Conservation (phyloP, 345 rosid genomes). For the Xanthoceras sorbifolium region DNA sequence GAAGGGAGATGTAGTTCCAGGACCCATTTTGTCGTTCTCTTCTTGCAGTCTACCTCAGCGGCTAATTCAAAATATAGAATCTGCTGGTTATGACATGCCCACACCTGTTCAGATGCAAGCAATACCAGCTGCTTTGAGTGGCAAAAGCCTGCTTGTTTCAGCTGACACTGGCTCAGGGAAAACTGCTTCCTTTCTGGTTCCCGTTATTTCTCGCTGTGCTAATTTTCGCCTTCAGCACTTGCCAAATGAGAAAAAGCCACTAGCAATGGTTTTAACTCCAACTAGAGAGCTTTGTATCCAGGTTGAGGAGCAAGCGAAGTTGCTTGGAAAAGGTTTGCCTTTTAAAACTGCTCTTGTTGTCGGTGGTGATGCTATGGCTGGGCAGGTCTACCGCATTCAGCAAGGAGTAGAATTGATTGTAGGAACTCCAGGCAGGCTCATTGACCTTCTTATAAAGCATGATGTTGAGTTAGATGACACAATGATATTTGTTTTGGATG, state of each 20-base stretch:
- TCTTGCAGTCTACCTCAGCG: conserved; percentile 62
- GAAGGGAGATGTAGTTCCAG: conserved; percentile 53
- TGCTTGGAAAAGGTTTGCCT: conserved; percentile 86
- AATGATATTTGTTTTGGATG: conserved; percentile 67
- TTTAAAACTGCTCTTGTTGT: conserved; percentile 93
- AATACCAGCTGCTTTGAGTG: conserved; percentile 71
- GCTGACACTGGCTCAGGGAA: conserved; percentile 92
- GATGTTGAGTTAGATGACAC: conserved; percentile 52
- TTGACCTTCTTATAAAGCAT: conserved; percentile 77
- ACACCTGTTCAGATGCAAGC: conserved; percentile 93
- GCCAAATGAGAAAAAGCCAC: conserved; percentile 43
- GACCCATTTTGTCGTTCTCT: conserved; percentile 65
- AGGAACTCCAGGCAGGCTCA: conserved; percentile 89
- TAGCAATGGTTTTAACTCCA: conserved; percentile 77
- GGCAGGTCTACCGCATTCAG: conserved; percentile 73
- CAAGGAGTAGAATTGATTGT: conserved; percentile 87
- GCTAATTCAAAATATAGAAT: conserved; percentile 70
- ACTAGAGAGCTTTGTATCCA: conserved; percentile 91
- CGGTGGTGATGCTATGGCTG: conserved; percentile 83
- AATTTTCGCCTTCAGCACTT: conserved; percentile 35
- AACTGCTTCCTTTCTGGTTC: conserved; percentile 85
- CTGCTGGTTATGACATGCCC: conserved; percentile 72
- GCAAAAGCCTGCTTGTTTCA: conserved; percentile 73
- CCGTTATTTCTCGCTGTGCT: conserved; percentile 65
- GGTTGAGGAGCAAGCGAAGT: conserved; percentile 89